Evolutionary conservation across 306 rosid genomes (phyloP).

Genomic region (Quercus suber): DNA sequence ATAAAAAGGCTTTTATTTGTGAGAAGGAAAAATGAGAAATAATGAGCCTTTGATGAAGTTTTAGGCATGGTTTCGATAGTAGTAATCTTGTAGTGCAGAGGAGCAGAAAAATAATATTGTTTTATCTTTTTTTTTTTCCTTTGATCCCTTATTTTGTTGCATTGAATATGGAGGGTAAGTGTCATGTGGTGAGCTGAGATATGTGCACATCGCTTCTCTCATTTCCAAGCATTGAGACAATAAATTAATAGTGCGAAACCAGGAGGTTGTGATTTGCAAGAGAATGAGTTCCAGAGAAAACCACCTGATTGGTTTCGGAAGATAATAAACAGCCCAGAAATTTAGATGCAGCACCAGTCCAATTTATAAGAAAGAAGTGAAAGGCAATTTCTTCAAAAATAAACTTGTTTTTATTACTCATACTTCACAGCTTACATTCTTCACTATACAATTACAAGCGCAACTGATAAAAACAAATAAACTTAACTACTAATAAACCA

Average conservation of each 20-base stretch:
- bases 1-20: neutral
- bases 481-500: too few relatives aligned
- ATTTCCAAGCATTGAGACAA: conserved; percentile 43
- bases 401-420: too few relatives aligned
- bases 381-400: too few relatives aligned
- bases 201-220: conserved; percentile 73
- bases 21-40: neutral
- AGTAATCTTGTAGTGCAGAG: conserved; percentile 1
- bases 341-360: too few relatives aligned
- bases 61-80: neutral
- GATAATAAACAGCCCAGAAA: neutral
- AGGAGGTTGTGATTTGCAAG: conserved; percentile 40
- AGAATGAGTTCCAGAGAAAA: conserved; percentile 48
- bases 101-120: neutral
- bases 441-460: too few relatives aligned
- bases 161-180: conserved; percentile 40
- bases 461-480: too few relatives aligned
- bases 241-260: conserved; percentile 21
- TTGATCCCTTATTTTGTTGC: conserved; percentile 4
- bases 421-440: too few relatives aligned
- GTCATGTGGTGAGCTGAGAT: conserved; percentile 80
- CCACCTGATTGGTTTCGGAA: conserved; percentile 26
- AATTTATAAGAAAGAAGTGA: too few relatives aligned
- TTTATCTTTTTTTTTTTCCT: neutral
- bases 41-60: neutral